Base-by-base conservation (phyloP, 208 protist genomes). In the Balamuthia mandrillaris region DNA sequence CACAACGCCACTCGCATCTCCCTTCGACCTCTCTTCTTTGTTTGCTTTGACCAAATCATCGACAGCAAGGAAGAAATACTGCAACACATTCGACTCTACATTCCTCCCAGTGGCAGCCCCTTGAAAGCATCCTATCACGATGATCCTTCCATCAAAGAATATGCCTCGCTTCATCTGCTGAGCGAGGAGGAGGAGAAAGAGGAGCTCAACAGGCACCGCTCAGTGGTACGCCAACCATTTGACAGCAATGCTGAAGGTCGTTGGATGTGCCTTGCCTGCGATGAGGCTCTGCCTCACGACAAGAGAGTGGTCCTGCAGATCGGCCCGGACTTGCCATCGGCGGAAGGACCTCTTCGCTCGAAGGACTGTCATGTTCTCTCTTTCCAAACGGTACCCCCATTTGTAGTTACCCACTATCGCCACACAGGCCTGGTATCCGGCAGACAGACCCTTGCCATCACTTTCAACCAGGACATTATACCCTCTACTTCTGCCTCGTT, bases 281-380 rank as follows among this genome's bases (percentile, higher is more conserved):
- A 16, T 35, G 42, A 84, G 77, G 5, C n/a, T 35, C 39, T 84
- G 21, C 77, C 77, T 14, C 56, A 84, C 44, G 33, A 31, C 24
- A 84, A 10, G 27, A 42, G 41, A 37, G 56, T 70, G 29, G 21
- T 0, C 0, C 35, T 84, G 39, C 27, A 24, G 14, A 70, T 84
- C 37, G 77, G 77, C 21, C 77, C 77, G 27, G 14, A 83, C 52
- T 47, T 84, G 2, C 77, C 77, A 41, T 84, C 77, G 77, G 56
- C 33, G 29, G 77, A 84, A 41, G 77, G 77, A 18, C 24, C 77
- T 29, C 56, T 84, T n/a, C n/a, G n/a, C n/a, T n/a, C n/a, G n/a
- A n/a, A n/a, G n/a, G n/a, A n/a, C n/a, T n/a, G n/a, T n/a, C n/a
- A n/a, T n/a, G n/a, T n/a, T n/a, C n/a, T n/a, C n/a, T n/a, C n/a